These are phyloP conservation scores for Closterium sp. DNA, from an alignment of 139 green algal species.

Conservation along the genomic window DNA sequence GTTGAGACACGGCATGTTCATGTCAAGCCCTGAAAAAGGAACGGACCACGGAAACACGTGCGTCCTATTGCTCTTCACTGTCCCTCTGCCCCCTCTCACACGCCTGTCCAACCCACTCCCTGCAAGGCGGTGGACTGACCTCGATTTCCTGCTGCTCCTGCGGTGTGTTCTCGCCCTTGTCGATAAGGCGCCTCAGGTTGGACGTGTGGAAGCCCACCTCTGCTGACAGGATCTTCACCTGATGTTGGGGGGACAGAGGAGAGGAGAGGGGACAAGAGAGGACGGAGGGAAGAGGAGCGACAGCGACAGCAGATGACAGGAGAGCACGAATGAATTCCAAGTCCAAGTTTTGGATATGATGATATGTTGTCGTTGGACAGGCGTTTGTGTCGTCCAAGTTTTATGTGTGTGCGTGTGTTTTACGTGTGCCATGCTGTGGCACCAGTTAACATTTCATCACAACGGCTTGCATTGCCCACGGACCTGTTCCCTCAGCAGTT, in stretches of 20 bases:
- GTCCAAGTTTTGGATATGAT: too few species aligned
- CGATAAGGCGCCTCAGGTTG: slow-evolving; percentile 30
- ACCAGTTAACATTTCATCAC: too few species aligned
- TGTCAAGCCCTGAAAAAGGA: background rate
- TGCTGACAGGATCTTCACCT: slow-evolving; percentile 21
- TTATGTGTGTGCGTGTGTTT: too few species aligned
- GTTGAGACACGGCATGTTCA: background rate
- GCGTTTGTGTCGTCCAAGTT: too few species aligned
- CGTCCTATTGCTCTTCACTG: background rate
- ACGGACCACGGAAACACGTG: background rate
- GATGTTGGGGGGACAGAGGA: too few species aligned
- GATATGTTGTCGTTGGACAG: too few species aligned
- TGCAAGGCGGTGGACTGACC: background rate
- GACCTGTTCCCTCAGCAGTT: slow-evolving; percentile 44
- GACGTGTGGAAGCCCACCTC: slow-evolving; percentile 35
- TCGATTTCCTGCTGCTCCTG: slow-evolving; percentile 20
- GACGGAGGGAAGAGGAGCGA: too few species aligned
- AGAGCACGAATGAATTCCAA: background rate
- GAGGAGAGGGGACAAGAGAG: too few species aligned
- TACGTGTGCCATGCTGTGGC: too few species aligned
- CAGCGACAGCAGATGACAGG: too few species aligned
- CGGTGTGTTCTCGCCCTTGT: slow-evolving; percentile 13
- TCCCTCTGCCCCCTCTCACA: background rate
- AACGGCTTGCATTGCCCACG: too few species aligned
- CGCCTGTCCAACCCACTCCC: background rate